Conservation (phyloP, 768 basidiomycete species). For the Mycena galopus region DNA sequence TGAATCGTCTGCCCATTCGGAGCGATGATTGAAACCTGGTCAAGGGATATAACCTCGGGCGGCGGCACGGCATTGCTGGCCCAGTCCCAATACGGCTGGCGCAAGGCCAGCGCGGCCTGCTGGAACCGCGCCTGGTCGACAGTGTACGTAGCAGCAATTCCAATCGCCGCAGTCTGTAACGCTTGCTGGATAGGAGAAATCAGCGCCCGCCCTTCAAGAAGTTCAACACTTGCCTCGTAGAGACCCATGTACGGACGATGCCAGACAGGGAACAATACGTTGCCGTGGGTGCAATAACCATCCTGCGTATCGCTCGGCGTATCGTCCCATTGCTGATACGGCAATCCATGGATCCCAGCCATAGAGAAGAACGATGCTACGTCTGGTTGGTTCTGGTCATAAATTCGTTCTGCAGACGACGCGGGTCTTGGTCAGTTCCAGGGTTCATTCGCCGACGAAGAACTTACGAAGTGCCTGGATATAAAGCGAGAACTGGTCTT, state of each 20-base stretch:
- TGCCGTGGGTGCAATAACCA: constrained; percentile 69
- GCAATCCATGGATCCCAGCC: constrained; percentile 66
- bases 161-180: constrained; percentile 54
- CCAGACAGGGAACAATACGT: constrained; percentile 67
- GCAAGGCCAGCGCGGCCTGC: constrained; percentile 51
- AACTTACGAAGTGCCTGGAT: constrained; percentile 63
- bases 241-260: constrained; percentile 66
- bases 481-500: constrained; percentile 63
- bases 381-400: constrained; percentile 44
- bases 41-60: constrained; percentile 50
- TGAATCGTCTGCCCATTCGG: constrained; percentile 44
- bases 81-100: constrained; percentile 68
- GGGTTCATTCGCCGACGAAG: not conserved
- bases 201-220: not conserved
- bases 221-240: constrained; percentile 57
- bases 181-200: constrained; percentile 57
- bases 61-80: constrained; percentile 55
- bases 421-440: no score
- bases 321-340: constrained; percentile 59
- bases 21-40: constrained; percentile 48
- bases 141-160: constrained; percentile 57
- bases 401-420: constrained; percentile 41
- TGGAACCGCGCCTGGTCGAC: constrained; percentile 47
- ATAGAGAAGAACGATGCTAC: constrained; percentile 58
- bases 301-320: constrained; percentile 44